These are phyloP conservation scores for Fusarium praegraminearum DNA, from an alignment of 2,329 filamentous ascomycete genomes.

Conservation along the genomic window DNA sequence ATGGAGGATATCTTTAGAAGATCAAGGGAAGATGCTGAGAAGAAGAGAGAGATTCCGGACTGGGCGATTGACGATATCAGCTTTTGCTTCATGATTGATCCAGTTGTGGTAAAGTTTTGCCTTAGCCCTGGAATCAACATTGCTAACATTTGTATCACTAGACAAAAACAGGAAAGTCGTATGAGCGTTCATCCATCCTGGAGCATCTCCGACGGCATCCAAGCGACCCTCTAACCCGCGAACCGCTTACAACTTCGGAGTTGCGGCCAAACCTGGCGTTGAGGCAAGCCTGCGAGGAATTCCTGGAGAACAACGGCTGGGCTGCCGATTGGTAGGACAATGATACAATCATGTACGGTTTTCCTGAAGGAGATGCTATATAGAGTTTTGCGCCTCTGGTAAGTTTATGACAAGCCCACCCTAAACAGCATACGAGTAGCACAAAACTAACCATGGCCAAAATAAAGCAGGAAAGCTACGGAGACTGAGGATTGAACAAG, in stretches of 20 bases:
- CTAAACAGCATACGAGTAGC: no score
- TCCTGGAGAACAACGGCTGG: slow-evolving; percentile 89
- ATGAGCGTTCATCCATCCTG: slow-evolving; percentile 86
- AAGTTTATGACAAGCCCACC: no score
- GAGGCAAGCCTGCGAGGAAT: slow-evolving; percentile 85
- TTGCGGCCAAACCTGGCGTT: slow-evolving; percentile 85
- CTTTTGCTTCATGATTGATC: slow-evolving; percentile 80
- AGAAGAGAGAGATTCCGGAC: slow-evolving; percentile 74
- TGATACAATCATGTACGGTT: background rate
- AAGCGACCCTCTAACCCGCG: slow-evolving; percentile 86
- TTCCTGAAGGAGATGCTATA: background rate
- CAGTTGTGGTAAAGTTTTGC: slow-evolving; percentile 64
- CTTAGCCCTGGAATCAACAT: background rate
- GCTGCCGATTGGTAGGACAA: slow-evolving; percentile 82
- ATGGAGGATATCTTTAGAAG: slow-evolving; percentile 65
- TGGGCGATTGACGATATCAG: slow-evolving; percentile 82
- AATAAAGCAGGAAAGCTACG: background rate
- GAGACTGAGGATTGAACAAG: background rate
- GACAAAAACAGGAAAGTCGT: slow-evolving; percentile 90
- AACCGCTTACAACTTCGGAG: slow-evolving; percentile 75
- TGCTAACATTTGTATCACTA: slow-evolving; percentile 44
- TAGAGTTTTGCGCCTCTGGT: no score
- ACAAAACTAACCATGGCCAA: no score
- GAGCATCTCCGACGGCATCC: slow-evolving; percentile 83
- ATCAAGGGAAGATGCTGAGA: slow-evolving; percentile 59